Conservation (phyloP, 2,329 filamentous ascomycete genomes). For the Claviceps spartinae region DNA sequence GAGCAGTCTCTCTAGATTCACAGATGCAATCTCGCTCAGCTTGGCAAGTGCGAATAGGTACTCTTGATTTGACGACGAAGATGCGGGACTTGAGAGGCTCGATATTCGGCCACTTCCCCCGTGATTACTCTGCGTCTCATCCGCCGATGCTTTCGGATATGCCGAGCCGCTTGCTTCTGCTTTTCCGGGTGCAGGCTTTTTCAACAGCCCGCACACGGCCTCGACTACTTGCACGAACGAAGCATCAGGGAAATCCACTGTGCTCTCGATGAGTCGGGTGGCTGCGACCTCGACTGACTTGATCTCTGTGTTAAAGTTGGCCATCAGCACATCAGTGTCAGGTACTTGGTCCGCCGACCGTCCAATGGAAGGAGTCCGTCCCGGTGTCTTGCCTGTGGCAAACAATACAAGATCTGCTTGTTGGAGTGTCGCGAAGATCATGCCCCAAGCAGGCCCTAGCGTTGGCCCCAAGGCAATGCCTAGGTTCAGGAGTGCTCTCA, state of each 20-base stretch:
- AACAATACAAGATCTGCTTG: conserved; percentile 83
- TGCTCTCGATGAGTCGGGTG: conserved; percentile 78
- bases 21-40: conserved; percentile 55
- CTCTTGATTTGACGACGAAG: conserved; percentile 42
- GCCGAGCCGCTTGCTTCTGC: conserved; percentile 8
- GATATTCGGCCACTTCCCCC: conserved; percentile 28
- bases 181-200: conserved; percentile 18
- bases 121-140: conserved; percentile 23
- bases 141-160: conserved; percentile 9
- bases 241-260: conserved; percentile 73
- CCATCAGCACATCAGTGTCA: conserved; percentile 37
- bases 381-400: conserved; percentile 41
- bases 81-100: conserved; percentile 31
- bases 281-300: conserved; percentile 81
- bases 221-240: conserved; percentile 66
- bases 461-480: conserved; percentile 90
- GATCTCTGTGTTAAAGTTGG: conserved; percentile 67
- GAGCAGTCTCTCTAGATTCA: conserved; percentile 64
- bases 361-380: conserved; percentile 34
- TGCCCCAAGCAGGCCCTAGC: conserved; percentile 72
- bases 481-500: conserved; percentile 83
- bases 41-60: conserved; percentile 59
- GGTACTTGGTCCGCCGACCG: conserved; percentile 32
- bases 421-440: conserved; percentile 81
- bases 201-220: conserved; percentile 61